Evolutionary conservation across 2,329 filamentous ascomycete genomes (phyloP).

Genomic region (Alternaria hordeiaustralica): DNA sequence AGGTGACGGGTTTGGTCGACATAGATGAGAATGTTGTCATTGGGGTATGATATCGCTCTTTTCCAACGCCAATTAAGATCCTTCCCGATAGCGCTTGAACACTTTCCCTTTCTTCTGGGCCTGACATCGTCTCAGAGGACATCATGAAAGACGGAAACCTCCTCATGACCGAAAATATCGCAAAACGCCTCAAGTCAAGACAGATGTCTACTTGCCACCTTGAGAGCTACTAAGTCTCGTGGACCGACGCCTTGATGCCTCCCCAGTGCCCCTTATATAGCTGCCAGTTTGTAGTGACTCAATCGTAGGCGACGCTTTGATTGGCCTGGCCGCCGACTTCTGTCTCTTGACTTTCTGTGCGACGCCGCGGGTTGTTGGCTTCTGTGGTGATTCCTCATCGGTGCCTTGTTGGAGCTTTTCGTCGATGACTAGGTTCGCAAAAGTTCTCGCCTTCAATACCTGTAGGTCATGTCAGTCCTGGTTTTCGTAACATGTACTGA

Average conservation of each 20-base stretch:
- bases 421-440: background rate
- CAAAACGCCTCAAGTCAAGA: background rate
- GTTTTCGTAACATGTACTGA: background rate
- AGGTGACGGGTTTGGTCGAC: constrained; percentile 16
- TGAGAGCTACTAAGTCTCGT: background rate
- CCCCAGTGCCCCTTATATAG: background rate
- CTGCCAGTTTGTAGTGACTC: background rate
- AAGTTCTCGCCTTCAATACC: background rate
- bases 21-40: background rate
- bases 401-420: background rate
- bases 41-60: background rate
- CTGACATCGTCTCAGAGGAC: background rate
- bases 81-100: background rate
- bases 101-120: background rate
- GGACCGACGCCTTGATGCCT: background rate
- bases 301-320: background rate
- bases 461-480: background rate
- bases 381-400: background rate
- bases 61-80: background rate
- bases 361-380: constrained; percentile 5
- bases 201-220: background rate
- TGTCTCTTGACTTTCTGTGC: constrained; percentile 12
- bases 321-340: background rate
- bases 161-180: background rate
- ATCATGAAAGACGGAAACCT: background rate